These are phyloP conservation scores for Plasmodium adleri DNA, from an alignment of 169 alveolate species.

Conservation along the genomic window DNA sequence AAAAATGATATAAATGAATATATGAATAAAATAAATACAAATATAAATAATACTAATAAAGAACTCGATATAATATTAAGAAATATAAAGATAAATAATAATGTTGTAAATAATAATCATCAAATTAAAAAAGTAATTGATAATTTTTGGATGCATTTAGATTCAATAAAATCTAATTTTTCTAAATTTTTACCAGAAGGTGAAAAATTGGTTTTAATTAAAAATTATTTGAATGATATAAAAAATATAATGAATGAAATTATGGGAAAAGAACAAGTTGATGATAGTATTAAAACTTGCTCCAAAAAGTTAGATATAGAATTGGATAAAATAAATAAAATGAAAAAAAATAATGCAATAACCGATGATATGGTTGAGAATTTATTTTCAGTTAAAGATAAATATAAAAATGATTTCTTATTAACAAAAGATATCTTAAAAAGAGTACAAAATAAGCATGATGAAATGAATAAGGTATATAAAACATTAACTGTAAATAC, in stretches of 20 bases:
- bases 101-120: not conserved
- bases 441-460: too few relatives aligned
- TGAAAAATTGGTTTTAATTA: constrained; percentile 3
- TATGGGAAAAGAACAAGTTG: not conserved
- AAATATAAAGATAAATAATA: constrained; percentile 1
- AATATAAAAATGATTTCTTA: too few relatives aligned
- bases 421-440: too few relatives aligned
- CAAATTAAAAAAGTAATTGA: not conserved
- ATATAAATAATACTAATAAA: constrained; percentile 7
- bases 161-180: not conserved
- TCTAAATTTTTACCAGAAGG: constrained; percentile 4
- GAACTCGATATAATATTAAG: constrained; percentile 5
- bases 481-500: too few relatives aligned
- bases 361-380: not conserved
- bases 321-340: not conserved
- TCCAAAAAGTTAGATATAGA: constrained; percentile 2
- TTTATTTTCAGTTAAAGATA: not conserved
- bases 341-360: not conserved
- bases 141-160: constrained; percentile 14
- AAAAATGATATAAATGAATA: not conserved
- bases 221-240: constrained; percentile 21
- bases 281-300: constrained; percentile 4
- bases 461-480: too few relatives aligned
- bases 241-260: constrained; percentile 9
- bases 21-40: constrained; percentile 14